Percentiles rank a stretch among this genome's conserved stretches.
Evolutionary conservation across 2,329 filamentous ascomycete genomes (phyloP).

Genomic region (Colletotrichum acutatum): DNA sequence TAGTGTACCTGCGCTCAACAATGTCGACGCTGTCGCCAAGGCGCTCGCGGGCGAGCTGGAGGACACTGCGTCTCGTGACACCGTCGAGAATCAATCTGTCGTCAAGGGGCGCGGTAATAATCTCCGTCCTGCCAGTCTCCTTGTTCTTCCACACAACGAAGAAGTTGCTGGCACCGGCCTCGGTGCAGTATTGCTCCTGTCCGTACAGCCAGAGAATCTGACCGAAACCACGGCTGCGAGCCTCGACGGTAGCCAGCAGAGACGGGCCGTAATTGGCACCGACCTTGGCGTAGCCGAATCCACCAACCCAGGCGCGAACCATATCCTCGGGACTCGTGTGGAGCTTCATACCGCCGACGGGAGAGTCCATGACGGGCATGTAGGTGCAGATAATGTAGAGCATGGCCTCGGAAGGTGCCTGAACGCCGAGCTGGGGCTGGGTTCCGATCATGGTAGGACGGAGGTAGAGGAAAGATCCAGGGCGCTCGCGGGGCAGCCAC

Average conservation of each 20-base stretch:
- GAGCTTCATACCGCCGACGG: conserved; percentile 73
- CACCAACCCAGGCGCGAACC: conserved; percentile 92
- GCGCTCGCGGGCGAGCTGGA: conserved; percentile 76
- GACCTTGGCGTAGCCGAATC: conserved; percentile 91
- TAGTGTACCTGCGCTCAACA: conserved; percentile 85
- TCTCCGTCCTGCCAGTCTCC: conserved; percentile 69
- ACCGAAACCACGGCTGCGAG: conserved; percentile 78
- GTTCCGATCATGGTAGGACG: conserved; percentile 89
- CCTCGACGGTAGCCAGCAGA: conserved; percentile 81
- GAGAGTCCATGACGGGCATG: conserved; percentile 67
- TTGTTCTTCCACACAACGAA: conserved; percentile 82
- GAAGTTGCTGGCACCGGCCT: conserved; percentile 93
- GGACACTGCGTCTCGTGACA: conserved; percentile 83
- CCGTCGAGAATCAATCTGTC: conserved; percentile 89
- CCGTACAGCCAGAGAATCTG: conserved; percentile 97
- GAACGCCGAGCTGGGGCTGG: conserved; percentile 82
- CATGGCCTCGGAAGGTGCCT: conserved; percentile 82
- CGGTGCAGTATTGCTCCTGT: conserved; percentile 80
- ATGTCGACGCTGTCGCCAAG: conserved; percentile 72
- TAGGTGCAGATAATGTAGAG: conserved; percentile 83
- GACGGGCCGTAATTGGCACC: conserved; percentile 94
- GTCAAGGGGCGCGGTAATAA: conserved; percentile 86
- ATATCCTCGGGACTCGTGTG: conserved; percentile 84
- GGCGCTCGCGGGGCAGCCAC: conserved; percentile 79
- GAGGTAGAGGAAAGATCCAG: conserved; percentile 83